Evolutionary conservation across 768 basidiomycete species (phyloP).

Genomic region (Mrakia blollopis): DNA sequence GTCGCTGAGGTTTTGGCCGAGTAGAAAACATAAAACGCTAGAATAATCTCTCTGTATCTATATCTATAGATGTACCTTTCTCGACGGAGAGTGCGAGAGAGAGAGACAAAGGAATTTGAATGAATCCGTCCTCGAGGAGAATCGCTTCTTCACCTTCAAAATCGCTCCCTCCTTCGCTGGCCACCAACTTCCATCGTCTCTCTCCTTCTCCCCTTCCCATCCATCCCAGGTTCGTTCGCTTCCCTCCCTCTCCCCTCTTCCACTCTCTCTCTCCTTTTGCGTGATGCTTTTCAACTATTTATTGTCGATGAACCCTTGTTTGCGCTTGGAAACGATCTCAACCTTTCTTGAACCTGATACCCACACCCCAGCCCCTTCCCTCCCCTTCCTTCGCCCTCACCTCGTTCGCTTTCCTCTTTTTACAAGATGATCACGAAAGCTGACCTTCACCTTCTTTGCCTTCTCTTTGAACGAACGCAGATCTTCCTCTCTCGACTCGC

Average conservation of each 20-base stretch:
- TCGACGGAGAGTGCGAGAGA: no score
- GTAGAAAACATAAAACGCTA: not conserved
- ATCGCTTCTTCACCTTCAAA: not conserved
- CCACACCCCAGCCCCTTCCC: not conserved
- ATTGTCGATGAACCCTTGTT: constrained; percentile 58
- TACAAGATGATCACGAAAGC: not conserved
- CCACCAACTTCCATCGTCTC: constrained; percentile 1
- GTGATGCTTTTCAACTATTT: constrained; percentile 54
- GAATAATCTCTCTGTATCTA: not conserved
- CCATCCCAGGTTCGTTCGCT: not conserved
- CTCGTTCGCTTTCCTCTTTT: not conserved
- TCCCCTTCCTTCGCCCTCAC: not conserved
- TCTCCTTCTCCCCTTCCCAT: not conserved
- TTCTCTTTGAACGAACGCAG: not conserved
- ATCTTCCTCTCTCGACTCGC: not conserved
- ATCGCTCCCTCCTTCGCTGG: not conserved
- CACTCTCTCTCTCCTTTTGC: constrained; percentile 49
- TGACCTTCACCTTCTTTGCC: not conserved
- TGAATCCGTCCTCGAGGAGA: no score
- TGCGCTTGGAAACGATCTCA: constrained; percentile 51
- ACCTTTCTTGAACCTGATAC: constrained; percentile 48
- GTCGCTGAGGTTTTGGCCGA: constrained; percentile 50
- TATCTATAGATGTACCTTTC: no score
- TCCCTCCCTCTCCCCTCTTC: not conserved
- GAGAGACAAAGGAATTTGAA: not conserved